These are phyloP conservation scores for Aspergillus fischeri DNA, from an alignment of 2,329 filamentous ascomycete species.

Conservation along the genomic window DNA sequence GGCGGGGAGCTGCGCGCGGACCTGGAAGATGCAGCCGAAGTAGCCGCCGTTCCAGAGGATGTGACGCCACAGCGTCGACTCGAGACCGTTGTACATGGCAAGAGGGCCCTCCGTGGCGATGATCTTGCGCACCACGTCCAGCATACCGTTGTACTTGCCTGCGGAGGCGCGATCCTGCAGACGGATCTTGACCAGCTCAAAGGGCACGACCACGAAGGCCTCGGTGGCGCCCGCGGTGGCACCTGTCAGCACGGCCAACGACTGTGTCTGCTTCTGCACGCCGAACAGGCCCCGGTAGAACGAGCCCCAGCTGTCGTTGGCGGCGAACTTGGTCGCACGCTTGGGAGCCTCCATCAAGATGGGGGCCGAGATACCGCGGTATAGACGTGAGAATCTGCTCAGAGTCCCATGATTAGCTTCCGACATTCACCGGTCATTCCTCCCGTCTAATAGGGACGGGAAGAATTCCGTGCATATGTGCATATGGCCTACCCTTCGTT, in stretches of 20 bases:
- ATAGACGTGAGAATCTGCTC: conserved; percentile 75
- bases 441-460: neutral
- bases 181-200: conserved; percentile 97
- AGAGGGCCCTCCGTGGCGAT: conserved; percentile 77
- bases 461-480: neutral
- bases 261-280: conserved; percentile 81
- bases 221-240: conserved; percentile 94
- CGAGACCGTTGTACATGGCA: conserved; percentile 92
- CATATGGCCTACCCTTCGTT: conserved; percentile 74
- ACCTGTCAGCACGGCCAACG: conserved; percentile 85
- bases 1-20: conserved; percentile 75
- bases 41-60: conserved; percentile 92
- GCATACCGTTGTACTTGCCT: conserved; percentile 59
- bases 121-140: conserved; percentile 59
- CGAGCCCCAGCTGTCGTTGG: conserved; percentile 97
- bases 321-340: conserved; percentile 96
- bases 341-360: conserved; percentile 98
- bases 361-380: conserved; percentile 90
- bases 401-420: neutral
- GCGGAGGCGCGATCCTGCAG: conserved; percentile 93
- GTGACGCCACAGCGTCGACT: conserved; percentile 96
- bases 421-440: neutral
- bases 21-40: conserved; percentile 98
- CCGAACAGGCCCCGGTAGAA: conserved; percentile 88
- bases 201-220: conserved; percentile 93